Evolutionary conservation across 139 green algal genomes (phyloP).

Genomic region (Chloropicon primus): DNA sequence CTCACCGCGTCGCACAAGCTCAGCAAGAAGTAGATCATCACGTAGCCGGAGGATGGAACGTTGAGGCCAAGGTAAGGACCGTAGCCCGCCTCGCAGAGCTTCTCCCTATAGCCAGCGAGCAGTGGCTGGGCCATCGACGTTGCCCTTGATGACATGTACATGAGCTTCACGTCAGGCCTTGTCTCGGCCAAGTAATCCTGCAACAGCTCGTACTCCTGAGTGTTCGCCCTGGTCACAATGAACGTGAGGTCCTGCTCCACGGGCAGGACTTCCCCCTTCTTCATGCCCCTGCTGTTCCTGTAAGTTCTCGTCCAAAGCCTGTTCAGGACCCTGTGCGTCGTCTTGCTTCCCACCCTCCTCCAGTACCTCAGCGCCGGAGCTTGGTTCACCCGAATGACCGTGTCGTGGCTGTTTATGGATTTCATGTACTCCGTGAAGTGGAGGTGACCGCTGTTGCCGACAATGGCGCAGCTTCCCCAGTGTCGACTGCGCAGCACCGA

Average conservation of each 20-base stretch:
- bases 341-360: conserved; percentile 7
- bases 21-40: conserved; percentile 14
- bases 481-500: conserved; percentile 1
- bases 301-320: conserved; percentile 16
- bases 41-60: conserved; percentile 14
- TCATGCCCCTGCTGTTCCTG: conserved; percentile 10
- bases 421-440: conserved; percentile 4
- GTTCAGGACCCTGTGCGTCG: conserved; percentile 13
- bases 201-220: conserved; percentile 19
- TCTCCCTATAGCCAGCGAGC: conserved; percentile 5
- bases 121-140: conserved; percentile 10
- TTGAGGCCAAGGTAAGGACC: conserved; percentile 14
- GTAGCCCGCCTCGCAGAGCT: conserved; percentile 11
- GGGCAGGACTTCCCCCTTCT: conserved; percentile 7
- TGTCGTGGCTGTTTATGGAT: conserved; percentile 15
- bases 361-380: conserved; percentile 7
- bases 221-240: conserved; percentile 3
- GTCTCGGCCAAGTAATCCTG: conserved; percentile 5
- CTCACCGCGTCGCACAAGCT: conserved; percentile 16
- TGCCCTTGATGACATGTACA: conserved; percentile 8
- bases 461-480: conserved; percentile 13
- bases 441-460: conserved; percentile 10
- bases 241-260: conserved; percentile 19
- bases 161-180: conserved; percentile 11
- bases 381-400: conserved; percentile 13